Conservation (phyloP, 306 rosid species). For the Glycine soja region DNA sequence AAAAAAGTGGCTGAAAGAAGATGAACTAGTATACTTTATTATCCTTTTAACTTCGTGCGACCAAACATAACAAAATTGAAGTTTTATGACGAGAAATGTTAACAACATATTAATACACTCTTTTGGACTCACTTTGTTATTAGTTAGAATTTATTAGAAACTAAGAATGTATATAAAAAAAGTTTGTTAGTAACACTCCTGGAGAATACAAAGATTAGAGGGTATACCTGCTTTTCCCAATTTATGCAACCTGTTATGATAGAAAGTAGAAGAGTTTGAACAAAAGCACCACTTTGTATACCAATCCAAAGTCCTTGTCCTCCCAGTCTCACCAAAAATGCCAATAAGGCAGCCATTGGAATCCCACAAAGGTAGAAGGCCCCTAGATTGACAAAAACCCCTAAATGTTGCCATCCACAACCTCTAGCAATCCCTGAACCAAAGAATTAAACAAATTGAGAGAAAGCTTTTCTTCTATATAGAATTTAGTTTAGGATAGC, state of each 20-base stretch:
- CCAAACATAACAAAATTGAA: too few relatives aligned
- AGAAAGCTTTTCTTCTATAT: neutral
- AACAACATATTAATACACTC: too few relatives aligned
- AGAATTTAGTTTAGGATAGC: neutral
- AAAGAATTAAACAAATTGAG: neutral
- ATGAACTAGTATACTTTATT: neutral
- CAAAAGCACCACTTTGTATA: neutral
- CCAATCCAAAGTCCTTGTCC: constrained; percentile 22
- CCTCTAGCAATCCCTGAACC: constrained; percentile 69
- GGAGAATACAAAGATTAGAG: too few relatives aligned
- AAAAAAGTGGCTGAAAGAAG: neutral
- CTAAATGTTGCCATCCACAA: constrained; percentile 78
- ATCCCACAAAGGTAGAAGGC: constrained; percentile 54
- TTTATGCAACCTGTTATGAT: constrained; percentile 54
- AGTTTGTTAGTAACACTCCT: too few relatives aligned
- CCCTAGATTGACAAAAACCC: constrained; percentile 70
- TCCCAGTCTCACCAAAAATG: neutral
- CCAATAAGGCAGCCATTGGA: neutral
- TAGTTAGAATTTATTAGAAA: too few relatives aligned
- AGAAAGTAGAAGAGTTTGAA: constrained; percentile 43
- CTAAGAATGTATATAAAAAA: too few relatives aligned
- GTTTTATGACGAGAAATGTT: too few relatives aligned
- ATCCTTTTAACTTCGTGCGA: too few relatives aligned
- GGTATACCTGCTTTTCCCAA: constrained; percentile 66
- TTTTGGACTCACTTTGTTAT: too few relatives aligned